phyloP scores from a whole-genome alignment of 2,329 filamentous ascomycete species.

The Drechslerella dactyloides region DNA sequence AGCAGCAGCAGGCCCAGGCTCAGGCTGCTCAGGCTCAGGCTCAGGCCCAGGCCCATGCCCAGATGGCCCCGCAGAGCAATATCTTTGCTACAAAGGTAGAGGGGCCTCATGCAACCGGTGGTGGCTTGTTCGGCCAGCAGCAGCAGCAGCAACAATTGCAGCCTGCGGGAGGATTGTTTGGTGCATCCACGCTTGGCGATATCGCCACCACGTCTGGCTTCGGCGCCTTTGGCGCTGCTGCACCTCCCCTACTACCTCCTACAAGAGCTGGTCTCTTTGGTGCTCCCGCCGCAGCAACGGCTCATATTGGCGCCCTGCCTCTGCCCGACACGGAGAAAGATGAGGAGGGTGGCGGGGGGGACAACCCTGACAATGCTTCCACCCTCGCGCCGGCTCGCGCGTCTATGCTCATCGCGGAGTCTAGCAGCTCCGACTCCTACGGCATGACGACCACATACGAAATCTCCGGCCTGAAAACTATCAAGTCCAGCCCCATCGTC shows the following conservation, averaged over 20 bases:
- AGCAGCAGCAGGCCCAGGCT: not conserved
- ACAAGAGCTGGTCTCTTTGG: not conserved
- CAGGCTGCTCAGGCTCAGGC: not conserved
- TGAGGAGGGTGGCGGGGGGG: conserved; percentile 21
- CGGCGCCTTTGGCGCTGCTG: conserved; percentile 6
- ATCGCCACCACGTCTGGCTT: not conserved
- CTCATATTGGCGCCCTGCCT: not conserved
- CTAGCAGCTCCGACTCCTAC: conserved; percentile 63
- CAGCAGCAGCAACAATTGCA: conserved; percentile 4
- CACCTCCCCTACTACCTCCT: not conserved
- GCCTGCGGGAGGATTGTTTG: not conserved
- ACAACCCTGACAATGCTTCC: conserved; percentile 29
- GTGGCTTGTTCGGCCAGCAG: conserved; percentile 14
- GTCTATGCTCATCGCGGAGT: conserved; percentile 51
- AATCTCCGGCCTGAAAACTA: conserved; percentile 66
- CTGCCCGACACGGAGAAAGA: conserved; percentile 12
- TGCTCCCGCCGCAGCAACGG: not conserved
- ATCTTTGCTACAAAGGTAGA: too few species aligned
- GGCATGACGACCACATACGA: conserved; percentile 69
- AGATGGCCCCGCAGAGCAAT: too few species aligned
- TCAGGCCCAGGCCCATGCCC: too few species aligned
- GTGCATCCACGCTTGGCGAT: conserved; percentile 31
- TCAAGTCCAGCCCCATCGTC: conserved; percentile 62
- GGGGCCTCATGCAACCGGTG: too few species aligned
- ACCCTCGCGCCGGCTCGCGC: conserved; percentile 54